phyloP scores from a whole-genome alignment of 73 alveolate species.

The Paramecium biaurelia region DNA sequence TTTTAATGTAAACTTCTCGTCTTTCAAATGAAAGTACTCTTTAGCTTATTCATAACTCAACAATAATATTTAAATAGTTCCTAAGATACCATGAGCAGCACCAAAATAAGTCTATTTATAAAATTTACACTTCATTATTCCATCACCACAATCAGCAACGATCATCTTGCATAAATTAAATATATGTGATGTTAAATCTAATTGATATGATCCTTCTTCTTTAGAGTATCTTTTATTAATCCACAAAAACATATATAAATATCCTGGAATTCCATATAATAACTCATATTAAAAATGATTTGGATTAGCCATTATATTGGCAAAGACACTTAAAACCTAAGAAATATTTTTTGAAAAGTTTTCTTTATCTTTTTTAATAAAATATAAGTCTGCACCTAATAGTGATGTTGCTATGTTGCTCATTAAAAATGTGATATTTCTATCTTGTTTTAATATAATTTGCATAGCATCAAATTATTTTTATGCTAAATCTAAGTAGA shows the following conservation, averaged over 20 bases:
- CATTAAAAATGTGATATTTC: slow-evolving; percentile 18
- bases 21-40: not conserved
- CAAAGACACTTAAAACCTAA: not conserved
- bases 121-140: slow-evolving; percentile 28
- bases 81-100: slow-evolving; percentile 98
- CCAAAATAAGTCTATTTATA: slow-evolving; percentile 78
- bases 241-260: slow-evolving; percentile 82
- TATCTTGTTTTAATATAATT: not conserved
- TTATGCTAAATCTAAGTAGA: not conserved
- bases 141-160: not conserved
- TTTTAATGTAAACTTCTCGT: not conserved
- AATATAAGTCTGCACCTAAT: not conserved
- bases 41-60: slow-evolving; percentile 61
- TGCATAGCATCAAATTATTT: not conserved
- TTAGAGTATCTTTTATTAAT: slow-evolving; percentile 67
- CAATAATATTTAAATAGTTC: slow-evolving; percentile 79
- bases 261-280: slow-evolving; percentile 95
- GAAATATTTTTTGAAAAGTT: not conserved
- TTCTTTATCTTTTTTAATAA: not conserved
- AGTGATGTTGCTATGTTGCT: not conserved
- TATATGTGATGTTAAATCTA: slow-evolving; percentile 29
- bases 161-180: not conserved
- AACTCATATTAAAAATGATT: slow-evolving; percentile 75
- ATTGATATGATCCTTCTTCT: slow-evolving; percentile 35
- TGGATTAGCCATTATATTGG: slow-evolving; percentile 2